phyloP scores from a whole-genome alignment of 139 green algal species.

The Ettlia oleoabundans region DNA sequence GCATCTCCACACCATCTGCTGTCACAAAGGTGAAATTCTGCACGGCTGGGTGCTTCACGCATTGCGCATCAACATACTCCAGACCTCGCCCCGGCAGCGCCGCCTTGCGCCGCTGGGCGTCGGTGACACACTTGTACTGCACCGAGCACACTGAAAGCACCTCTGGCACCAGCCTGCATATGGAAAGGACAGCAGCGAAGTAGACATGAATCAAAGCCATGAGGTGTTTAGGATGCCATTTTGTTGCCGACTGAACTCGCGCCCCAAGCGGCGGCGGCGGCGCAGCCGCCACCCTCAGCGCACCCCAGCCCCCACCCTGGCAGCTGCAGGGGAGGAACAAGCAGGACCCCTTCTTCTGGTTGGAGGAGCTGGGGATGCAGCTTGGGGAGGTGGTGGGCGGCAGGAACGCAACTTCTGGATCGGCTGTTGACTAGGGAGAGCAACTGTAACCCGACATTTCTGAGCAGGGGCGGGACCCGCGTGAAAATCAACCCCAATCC shows the following conservation, averaged over 20 bases:
- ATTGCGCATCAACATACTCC: slow-evolving; percentile 82
- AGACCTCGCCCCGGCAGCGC: slow-evolving; percentile 85
- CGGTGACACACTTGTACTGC: slow-evolving; percentile 92
- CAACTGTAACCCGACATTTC: background rate
- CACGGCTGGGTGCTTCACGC: slow-evolving; percentile 71
- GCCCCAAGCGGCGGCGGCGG: too few relatives aligned
- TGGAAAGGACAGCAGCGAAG: background rate
- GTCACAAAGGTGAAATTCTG: slow-evolving; percentile 79
- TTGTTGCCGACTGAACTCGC: too few relatives aligned
- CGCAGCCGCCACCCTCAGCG: too few relatives aligned
- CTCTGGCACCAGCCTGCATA: slow-evolving; percentile 66
- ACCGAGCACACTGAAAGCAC: slow-evolving; percentile 92
- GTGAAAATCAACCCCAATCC: too few relatives aligned
- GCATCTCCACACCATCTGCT: slow-evolving; percentile 86
- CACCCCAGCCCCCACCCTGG: background rate
- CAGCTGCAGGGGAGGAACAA: too few relatives aligned
- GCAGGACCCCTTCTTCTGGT: too few relatives aligned
- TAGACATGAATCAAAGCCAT: background rate
- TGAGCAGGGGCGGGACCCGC: too few relatives aligned
- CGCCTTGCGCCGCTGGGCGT: slow-evolving; percentile 83
- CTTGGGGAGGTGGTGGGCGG: too few relatives aligned
- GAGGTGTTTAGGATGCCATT: too few relatives aligned
- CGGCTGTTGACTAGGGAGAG: too few relatives aligned
- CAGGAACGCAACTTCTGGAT: too few relatives aligned
- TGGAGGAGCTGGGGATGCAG: too few relatives aligned